Evolutionary conservation across 1,284 basidiomycete genomes (phyloP).

Genomic region (Moesziomyces sp.): DNA sequence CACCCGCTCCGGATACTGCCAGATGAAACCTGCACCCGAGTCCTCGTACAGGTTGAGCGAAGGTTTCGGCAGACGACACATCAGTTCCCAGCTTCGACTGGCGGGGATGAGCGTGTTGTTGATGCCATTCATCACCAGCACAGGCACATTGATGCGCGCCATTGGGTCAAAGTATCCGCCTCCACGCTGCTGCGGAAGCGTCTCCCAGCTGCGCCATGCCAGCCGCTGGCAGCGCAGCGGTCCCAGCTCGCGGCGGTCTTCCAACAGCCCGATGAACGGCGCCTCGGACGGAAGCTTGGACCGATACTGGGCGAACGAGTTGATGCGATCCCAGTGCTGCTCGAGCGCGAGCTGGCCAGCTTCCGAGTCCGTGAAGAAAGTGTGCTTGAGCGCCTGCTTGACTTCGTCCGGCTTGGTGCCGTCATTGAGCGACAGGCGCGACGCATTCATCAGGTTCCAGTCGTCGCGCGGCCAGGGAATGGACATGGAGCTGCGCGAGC

Average conservation of each 20-base stretch:
- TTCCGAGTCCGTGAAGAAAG: constrained; percentile 29
- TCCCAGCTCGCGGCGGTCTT: constrained; percentile 38
- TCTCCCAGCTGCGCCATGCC: constrained; percentile 41
- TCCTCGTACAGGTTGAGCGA: constrained; percentile 33
- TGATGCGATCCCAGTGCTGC: constrained; percentile 36
- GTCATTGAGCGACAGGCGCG: constrained; percentile 30
- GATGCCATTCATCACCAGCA: constrained; percentile 37
- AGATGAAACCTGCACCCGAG: constrained; percentile 35
- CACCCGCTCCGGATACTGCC: constrained; percentile 37
- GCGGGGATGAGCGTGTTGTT: constrained; percentile 40
- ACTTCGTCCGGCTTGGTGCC: constrained; percentile 36
- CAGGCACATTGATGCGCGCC: constrained; percentile 40
- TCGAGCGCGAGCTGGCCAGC: constrained; percentile 29
- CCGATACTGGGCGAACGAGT: constrained; percentile 33
- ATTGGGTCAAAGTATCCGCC: constrained; percentile 27
- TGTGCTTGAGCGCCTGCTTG: constrained; percentile 31
- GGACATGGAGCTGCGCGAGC: constrained; percentile 40
- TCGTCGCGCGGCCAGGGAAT: constrained; percentile 43
- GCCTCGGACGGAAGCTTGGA: constrained; percentile 32
- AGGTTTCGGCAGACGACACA: constrained; percentile 33
- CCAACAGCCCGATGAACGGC: constrained; percentile 33
- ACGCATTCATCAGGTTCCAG: constrained; percentile 42
- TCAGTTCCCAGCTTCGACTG: constrained; percentile 44
- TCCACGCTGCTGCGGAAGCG: constrained; percentile 29
- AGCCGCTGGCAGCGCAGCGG: constrained; percentile 33